Conservation (phyloP, 1,284 basidiomycete species). For the Neolentinus lepideus region DNA sequence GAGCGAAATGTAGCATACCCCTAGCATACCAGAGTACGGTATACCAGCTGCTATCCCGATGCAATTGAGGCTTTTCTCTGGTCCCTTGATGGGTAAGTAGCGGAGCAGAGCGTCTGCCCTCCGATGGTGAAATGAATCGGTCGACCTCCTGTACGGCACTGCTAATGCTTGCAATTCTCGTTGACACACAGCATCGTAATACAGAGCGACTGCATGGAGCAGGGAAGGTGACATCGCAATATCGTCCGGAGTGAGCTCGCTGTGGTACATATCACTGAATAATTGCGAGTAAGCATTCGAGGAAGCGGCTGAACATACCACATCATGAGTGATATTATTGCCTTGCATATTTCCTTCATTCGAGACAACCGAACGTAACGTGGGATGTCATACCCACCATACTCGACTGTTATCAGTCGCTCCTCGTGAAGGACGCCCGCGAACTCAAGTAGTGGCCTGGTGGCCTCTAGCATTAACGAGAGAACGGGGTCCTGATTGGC, state of each 20-base stretch:
- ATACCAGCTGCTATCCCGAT: not conserved
- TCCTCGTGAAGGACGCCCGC: not conserved
- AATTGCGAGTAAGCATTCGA: no score
- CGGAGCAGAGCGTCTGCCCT: not conserved
- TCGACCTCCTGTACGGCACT: not conserved
- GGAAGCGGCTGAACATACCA: no score
- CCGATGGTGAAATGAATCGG: not conserved
- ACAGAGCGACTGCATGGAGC: not conserved
- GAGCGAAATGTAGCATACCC: not conserved
- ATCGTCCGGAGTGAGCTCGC: not conserved
- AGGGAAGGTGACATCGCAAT: not conserved
- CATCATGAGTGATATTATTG: not conserved
- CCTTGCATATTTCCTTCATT: not conserved
- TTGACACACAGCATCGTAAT: not conserved
- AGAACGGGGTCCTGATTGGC: not conserved
- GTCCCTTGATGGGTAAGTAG: not conserved
- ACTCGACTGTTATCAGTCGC: not conserved
- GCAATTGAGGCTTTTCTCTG: not conserved
- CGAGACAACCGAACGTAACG: not conserved
- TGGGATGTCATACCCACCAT: not conserved
- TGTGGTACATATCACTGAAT: not conserved
- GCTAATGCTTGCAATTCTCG: not conserved
- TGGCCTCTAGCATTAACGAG: not conserved
- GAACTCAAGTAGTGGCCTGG: not conserved
- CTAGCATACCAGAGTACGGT: not conserved